Base-by-base conservation (phyloP, 1,284 basidiomycete genomes). In the Ustilago loliicola region DNA sequence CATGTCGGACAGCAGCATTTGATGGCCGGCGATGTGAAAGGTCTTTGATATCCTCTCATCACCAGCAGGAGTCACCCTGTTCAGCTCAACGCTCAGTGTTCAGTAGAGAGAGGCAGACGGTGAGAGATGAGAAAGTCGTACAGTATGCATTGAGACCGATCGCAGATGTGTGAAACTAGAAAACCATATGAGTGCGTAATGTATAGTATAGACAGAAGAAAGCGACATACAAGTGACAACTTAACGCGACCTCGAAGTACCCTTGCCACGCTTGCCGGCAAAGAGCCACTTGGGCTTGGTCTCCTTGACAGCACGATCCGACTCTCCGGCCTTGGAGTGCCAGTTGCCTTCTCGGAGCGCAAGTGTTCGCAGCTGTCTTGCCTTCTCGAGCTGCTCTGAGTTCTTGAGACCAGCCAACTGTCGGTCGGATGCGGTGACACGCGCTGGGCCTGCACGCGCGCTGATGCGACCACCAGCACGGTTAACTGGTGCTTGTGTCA, bases 231-330 rank as follows among this genome's bases (percentile, higher is more conserved):
- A 30, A 25, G 27, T 36, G 17, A 17, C 19, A 30, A 11, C 42
- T 69, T 52, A 76, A 61, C 73, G 73, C 38, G 81, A 83, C 58
- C 83, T 77, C n/a, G 81, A 70, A 23, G 81, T 83, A 30, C 84
- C 84, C 66, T 83, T 79, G 70, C 82, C 77, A 52, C 82, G 81
- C 80, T 86, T 86, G 42, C 82, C 84, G 11, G 83, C 76, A 63
- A 81, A 85, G 50, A 83, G 78, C 83, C 83, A 85, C 65, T 83
- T 83, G 38, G 82, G 84, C 79, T 80, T 84, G 61, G 72, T 80
- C 61, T 81, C 83, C 66, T 83, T 82, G 71, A 86, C 83, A 42
- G 60, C 77, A 54, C 85, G 76, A 71, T 86, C 85, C 50, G 79
- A 80, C 68, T 86, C 85, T 36, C 83, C 77, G 10, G 83, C 83